Percentiles rank a stretch among this genome's conserved stretches.
Conservation (phyloP, 805 yeast species). For the Sporopachydermia quercuum region DNA sequence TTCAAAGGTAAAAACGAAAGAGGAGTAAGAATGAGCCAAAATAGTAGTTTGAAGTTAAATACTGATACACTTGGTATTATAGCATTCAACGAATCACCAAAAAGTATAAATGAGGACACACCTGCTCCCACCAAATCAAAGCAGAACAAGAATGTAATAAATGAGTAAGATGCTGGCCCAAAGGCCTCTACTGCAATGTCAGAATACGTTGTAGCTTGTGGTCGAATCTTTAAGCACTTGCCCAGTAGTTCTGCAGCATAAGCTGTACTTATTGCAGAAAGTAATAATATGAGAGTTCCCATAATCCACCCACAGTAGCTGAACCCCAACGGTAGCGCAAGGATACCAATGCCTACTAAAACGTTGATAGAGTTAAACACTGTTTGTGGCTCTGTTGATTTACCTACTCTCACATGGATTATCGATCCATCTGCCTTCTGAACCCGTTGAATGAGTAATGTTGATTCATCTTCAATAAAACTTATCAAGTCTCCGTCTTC, state of each 20-base stretch:
- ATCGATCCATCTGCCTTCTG: not conserved
- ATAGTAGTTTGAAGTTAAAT: constrained; percentile 25
- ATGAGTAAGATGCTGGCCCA: constrained; percentile 28
- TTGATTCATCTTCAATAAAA: constrained; percentile 11
- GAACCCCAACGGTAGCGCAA: constrained; percentile 60
- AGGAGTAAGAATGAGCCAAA: constrained; percentile 24
- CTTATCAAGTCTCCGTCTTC: constrained; percentile 1
- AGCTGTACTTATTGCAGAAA: constrained; percentile 34
- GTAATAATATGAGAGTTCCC: constrained; percentile 28
- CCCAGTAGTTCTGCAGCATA: constrained; percentile 43
- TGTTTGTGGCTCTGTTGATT: constrained; percentile 60
- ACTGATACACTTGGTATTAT: constrained; percentile 28
- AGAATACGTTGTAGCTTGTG: constrained; percentile 35
- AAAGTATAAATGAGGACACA: constrained; percentile 39
- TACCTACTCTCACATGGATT: constrained; percentile 12
- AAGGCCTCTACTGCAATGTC: constrained; percentile 39
- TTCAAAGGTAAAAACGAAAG: constrained; percentile 41
- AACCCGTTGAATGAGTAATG: not conserved
- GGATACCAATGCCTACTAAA: constrained; percentile 59
- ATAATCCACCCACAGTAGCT: constrained; percentile 51
- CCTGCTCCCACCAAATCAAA: constrained; percentile 49
- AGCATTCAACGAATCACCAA: constrained; percentile 42
- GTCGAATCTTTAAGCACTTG: constrained; percentile 25
- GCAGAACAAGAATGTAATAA: constrained; percentile 35
- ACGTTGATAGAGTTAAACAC: constrained; percentile 67